These are phyloP conservation scores for Auricularia cornea DNA, from an alignment of 768 basidiomycete species.

Conservation along the genomic window DNA sequence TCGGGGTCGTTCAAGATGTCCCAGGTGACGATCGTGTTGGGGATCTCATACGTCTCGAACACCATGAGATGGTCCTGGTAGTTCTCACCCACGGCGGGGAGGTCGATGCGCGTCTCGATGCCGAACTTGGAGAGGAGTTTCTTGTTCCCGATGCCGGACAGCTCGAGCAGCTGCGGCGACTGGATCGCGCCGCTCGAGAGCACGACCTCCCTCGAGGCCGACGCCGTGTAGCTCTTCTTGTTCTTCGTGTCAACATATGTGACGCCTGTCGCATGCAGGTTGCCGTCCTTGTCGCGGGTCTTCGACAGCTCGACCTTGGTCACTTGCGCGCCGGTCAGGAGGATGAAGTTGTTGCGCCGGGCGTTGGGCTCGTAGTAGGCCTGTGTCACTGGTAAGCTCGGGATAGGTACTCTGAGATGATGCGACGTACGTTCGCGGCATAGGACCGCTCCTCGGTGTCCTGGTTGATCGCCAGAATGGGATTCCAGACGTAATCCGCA, in stretches of 20 bases:
- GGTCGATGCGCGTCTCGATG: constrained; percentile 26
- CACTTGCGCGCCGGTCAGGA: neutral
- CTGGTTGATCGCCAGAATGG: neutral
- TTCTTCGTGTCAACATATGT: constrained; percentile 11
- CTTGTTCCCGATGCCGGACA: constrained; percentile 31
- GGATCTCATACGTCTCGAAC: neutral
- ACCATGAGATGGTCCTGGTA: constrained; percentile 15
- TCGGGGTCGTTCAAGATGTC: neutral
- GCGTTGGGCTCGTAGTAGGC: constrained; percentile 1
- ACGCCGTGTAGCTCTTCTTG: constrained; percentile 23
- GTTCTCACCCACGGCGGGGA: constrained; percentile 36
- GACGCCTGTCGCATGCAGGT: neutral
- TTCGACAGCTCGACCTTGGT: neutral
- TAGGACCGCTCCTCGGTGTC: neutral
- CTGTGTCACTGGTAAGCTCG: neutral
- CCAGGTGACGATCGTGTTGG: neutral
- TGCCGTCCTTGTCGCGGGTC: neutral
- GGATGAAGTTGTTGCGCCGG: neutral
- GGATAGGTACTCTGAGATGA: neutral
- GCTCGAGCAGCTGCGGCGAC: constrained; percentile 22
- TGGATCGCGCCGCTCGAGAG: constrained; percentile 29
- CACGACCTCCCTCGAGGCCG: constrained; percentile 43
- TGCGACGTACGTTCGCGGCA: neutral
- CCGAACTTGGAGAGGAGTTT: constrained; percentile 21
- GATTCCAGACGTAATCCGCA: neutral